Conservation (phyloP, 257 asterid genomes). For the Lantana camara region DNA sequence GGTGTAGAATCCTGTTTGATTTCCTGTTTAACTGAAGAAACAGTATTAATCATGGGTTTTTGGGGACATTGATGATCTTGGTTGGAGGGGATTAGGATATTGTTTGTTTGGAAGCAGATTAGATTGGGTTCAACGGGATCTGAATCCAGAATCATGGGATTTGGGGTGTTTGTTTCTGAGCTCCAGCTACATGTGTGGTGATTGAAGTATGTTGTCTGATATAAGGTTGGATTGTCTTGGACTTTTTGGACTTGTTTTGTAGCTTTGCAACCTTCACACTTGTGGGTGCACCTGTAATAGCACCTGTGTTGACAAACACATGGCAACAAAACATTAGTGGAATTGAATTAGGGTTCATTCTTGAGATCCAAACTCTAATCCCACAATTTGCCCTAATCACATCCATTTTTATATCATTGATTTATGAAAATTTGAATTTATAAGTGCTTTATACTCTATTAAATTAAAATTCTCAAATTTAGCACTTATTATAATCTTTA, state of each 20-base stretch:
- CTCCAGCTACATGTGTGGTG: slow-evolving; percentile 59
- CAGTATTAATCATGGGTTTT: background rate
- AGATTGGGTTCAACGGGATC: slow-evolving; percentile 39
- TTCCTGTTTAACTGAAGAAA: slow-evolving; percentile 24
- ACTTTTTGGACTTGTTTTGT: slow-evolving; percentile 64
- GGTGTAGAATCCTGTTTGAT: slow-evolving; percentile 19
- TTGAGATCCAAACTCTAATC: too few species aligned
- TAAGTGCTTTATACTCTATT: too few species aligned
- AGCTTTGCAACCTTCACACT: slow-evolving; percentile 65
- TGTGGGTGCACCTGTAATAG: slow-evolving; percentile 78
- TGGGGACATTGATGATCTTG: background rate
- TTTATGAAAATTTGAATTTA: too few species aligned
- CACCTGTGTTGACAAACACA: slow-evolving; percentile 49
- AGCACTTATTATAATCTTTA: too few species aligned
- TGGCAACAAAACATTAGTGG: background rate
- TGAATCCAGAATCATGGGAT: slow-evolving; percentile 17
- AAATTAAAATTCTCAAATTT: too few species aligned
- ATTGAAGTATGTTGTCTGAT: slow-evolving; percentile 63
- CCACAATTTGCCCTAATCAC: too few species aligned
- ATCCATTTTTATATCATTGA: too few species aligned
- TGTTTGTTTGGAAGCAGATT: slow-evolving; percentile 40
- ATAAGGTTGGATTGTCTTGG: slow-evolving; percentile 31
- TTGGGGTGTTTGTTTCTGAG: slow-evolving; percentile 17
- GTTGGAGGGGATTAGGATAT: background rate
- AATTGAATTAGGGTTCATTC: background rate